Conservation (phyloP, 208 protist species). For the Acanthamoeba lenticulata region DNA sequence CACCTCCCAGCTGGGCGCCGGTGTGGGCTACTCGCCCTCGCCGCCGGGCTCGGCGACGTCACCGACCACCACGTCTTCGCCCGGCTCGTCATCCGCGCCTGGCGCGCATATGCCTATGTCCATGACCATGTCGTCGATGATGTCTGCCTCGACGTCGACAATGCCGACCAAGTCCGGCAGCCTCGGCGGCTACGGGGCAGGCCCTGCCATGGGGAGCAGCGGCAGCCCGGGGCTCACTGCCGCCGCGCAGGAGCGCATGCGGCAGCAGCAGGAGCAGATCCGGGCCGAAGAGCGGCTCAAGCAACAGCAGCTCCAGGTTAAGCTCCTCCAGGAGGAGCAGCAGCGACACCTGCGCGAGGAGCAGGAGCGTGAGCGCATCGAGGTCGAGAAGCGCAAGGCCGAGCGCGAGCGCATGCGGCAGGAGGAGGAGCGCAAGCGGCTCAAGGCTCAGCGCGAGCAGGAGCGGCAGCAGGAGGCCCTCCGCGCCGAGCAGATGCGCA, state of each 20-base stretch:
- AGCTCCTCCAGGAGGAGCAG: conserved; percentile 44
- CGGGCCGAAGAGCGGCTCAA: background rate
- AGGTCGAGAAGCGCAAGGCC: background rate
- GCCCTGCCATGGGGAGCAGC: background rate
- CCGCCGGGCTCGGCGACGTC: background rate
- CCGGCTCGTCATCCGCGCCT: background rate
- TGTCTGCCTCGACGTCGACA: background rate
- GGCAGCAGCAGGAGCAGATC: background rate
- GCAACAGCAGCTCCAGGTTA: background rate
- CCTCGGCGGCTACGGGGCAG: background rate
- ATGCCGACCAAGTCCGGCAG: background rate
- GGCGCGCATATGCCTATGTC: background rate
- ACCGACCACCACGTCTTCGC: background rate
- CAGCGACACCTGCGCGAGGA: conserved; percentile 44
- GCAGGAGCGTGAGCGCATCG: conserved; percentile 34
- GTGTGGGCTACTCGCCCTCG: background rate
- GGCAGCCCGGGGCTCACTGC: background rate
- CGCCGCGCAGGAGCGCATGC: background rate
- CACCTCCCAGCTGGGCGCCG: background rate
- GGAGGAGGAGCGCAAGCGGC: conserved; percentile 27
- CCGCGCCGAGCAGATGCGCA: conserved; percentile 27
- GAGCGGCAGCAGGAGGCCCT: conserved; percentile 19
- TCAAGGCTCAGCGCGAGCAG: background rate
- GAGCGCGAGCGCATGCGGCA: background rate
- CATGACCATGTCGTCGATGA: background rate